Evolutionary conservation across 2,329 filamentous ascomycete species (phyloP), one percentile per base, ranked within the genome.

Genomic region (Hypoxylon sp.): DNA sequence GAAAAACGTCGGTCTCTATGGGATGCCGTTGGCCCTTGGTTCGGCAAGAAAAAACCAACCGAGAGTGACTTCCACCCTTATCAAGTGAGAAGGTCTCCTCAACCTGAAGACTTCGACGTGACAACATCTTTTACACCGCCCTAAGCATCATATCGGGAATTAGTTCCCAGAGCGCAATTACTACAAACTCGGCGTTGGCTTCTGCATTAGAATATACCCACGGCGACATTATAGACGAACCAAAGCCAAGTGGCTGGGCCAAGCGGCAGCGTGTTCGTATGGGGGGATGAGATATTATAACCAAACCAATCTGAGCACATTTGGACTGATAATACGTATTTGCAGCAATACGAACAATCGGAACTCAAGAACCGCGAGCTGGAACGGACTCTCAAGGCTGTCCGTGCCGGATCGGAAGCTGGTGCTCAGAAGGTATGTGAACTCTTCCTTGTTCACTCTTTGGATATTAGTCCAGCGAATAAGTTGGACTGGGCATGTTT

Each of bases 361-460:
- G 86, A 89, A 69, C 82, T 84, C 69, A 86, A 88, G 48, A 86
- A 83, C 58, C 83, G 85, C 69, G 86, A 88, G 61, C 77, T 89
- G 38, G 85, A 87, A 73, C 81, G 83, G 69, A 84, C 84, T 58
- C 80, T 88, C 71, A 89, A 88, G 73, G 81, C 83, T 36, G 81
- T 83, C 11, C 82, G 86, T 63, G 82, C 82, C 51, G 85, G 84
- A 50, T 81, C 83, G 49, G 81, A 81, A 45, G 80, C 81, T 36
- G 82, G 83, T 28, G 82, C 82, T 57, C 83, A 86, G 74, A 87
- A 86, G 82, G 86, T 87, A 82, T 64, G 84, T 82, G 64, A 58
- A 57, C 4, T 60, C 64, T 65, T 60, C 48, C 36, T 60, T 51
- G 30, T 59, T 64, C 23, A 32, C 48, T 45, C 50, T 28, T 28